Conservation (phyloP, 2,329 filamentous ascomycete genomes). For the Eurotiales sp. region DNA sequence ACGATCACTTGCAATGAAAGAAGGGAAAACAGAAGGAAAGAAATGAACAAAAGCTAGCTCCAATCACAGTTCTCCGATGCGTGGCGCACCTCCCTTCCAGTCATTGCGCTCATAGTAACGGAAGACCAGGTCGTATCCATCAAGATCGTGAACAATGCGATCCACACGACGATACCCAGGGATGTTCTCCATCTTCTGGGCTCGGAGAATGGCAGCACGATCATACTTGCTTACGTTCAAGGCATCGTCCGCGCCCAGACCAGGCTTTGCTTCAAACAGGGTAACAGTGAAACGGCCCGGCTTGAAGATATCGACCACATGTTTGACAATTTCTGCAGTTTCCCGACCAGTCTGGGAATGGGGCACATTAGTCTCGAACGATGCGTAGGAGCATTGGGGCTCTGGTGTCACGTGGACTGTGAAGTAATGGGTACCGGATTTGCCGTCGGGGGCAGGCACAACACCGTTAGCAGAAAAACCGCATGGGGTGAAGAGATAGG, state of each 20-base stretch:
- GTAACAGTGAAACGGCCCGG: constrained; percentile 97
- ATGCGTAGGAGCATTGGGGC: constrained; percentile 94
- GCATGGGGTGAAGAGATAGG: constrained; percentile 93
- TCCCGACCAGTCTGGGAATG: constrained; percentile 81
- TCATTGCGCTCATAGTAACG: constrained; percentile 91
- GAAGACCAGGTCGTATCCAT: constrained; percentile 96
- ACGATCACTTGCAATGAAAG: neutral
- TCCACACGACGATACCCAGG: constrained; percentile 85
- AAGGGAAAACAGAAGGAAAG: neutral
- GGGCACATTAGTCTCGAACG: constrained; percentile 97
- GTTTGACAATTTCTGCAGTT: constrained; percentile 85
- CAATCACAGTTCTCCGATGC: constrained; percentile 51
- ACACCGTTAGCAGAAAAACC: constrained; percentile 98
- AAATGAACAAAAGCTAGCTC: neutral
- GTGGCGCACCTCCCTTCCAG: constrained; percentile 64
- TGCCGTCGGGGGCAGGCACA: constrained; percentile 67
- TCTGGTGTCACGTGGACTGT: constrained; percentile 98
- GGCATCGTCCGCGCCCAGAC: constrained; percentile 36
- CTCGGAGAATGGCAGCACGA: constrained; percentile 39
- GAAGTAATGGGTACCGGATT: constrained; percentile 77
- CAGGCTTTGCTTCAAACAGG: constrained; percentile 82
- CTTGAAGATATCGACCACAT: constrained; percentile 93
- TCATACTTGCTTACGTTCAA: constrained; percentile 42
- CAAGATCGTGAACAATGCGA: constrained; percentile 93
- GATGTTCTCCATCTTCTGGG: constrained; percentile 67